Evolutionary conservation across 805 yeast species (phyloP).

Genomic region (Yarrowia sp.): DNA sequence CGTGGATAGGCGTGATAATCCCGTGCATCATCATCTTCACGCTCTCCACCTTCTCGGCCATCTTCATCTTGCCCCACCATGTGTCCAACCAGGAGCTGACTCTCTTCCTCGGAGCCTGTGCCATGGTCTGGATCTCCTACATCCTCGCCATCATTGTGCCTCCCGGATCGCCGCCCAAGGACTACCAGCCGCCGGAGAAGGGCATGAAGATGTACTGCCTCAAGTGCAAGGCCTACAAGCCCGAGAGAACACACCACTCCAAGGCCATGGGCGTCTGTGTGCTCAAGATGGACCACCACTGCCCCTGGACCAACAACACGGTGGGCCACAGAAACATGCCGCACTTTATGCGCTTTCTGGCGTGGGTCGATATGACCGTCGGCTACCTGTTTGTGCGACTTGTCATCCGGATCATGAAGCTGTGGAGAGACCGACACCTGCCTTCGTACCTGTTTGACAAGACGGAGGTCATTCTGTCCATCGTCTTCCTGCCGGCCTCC

Average conservation of each 20-base stretch:
- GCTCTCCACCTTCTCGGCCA: slow-evolving; percentile 14
- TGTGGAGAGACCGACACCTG: slow-evolving; percentile 39
- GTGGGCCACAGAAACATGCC: slow-evolving; percentile 78
- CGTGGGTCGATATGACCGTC: slow-evolving; percentile 50
- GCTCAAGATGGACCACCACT: slow-evolving; percentile 90
- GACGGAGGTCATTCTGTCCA: slow-evolving; percentile 53
- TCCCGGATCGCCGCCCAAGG: slow-evolving; percentile 68
- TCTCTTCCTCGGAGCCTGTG: slow-evolving; percentile 48
- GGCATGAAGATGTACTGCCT: slow-evolving; percentile 70
- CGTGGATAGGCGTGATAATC: slow-evolving; percentile 44
- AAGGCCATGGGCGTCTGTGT: slow-evolving; percentile 64
- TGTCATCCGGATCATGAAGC: slow-evolving; percentile 41
- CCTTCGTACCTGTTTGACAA: slow-evolving; percentile 58
- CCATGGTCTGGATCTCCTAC: slow-evolving; percentile 74
- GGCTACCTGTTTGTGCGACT: slow-evolving; percentile 47
- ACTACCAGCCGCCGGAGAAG: slow-evolving; percentile 45
- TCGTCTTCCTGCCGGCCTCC: slow-evolving; percentile 54
- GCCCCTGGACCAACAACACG: slow-evolving; percentile 91
- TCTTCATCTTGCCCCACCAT: slow-evolving; percentile 44
- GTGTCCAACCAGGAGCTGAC: slow-evolving; percentile 45
- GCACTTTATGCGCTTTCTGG: slow-evolving; percentile 72
- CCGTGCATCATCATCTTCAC: slow-evolving; percentile 56
- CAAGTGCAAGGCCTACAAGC: slow-evolving; percentile 71
- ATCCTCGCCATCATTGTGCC: slow-evolving; percentile 57
- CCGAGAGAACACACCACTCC: slow-evolving; percentile 85